Evolutionary conservation across 2,329 filamentous ascomycete species (phyloP).

Genomic region (Penicillium sp.): DNA sequence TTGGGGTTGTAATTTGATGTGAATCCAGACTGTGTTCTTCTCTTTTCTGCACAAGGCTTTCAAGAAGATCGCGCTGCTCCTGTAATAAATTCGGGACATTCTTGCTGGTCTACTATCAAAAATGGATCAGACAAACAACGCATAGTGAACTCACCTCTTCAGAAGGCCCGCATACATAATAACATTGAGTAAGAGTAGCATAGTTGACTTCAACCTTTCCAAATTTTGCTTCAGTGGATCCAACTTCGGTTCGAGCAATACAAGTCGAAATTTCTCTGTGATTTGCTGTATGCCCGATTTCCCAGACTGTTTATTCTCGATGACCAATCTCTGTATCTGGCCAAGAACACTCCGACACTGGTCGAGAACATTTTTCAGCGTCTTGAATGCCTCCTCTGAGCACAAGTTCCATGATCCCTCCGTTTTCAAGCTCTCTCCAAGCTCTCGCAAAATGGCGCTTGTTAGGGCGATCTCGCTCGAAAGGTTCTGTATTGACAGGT

Average conservation of each 20-base stretch:
- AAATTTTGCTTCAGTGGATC: slow-evolving; percentile 28
- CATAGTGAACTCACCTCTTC: no score
- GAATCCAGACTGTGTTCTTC: no score
- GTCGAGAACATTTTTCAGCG: slow-evolving; percentile 2
- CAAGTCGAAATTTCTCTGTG: slow-evolving; percentile 23
- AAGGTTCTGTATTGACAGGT: slow-evolving; percentile 24
- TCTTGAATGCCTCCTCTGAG: slow-evolving; percentile 17
- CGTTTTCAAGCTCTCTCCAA: slow-evolving; percentile 29
- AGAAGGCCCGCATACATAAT: slow-evolving; percentile 35
- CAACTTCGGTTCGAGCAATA: slow-evolving; percentile 28
- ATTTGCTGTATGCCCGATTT: slow-evolving; percentile 5
- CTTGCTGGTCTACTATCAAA: slow-evolving; percentile 4
- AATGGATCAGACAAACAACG: not conserved
- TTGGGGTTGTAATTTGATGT: no score
- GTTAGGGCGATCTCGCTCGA: slow-evolving; percentile 36
- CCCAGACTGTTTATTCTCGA: not conserved
- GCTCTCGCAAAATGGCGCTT: slow-evolving; percentile 32
- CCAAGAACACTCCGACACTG: slow-evolving; percentile 32
- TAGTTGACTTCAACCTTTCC: slow-evolving; percentile 34
- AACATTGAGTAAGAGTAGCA: slow-evolving; percentile 38
- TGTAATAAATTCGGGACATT: slow-evolving; percentile 5
- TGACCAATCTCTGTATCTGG: slow-evolving; percentile 10
- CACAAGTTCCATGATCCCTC: slow-evolving; percentile 27
- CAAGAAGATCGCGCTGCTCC: slow-evolving; percentile 13
- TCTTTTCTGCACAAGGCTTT: no score